A percentile compares a stretch with the other conserved stretches of the same genome.
These are phyloP conservation scores for Beauveria sp. DNA, from an alignment of 2,329 filamentous ascomycete species.

Conservation along the genomic window DNA sequence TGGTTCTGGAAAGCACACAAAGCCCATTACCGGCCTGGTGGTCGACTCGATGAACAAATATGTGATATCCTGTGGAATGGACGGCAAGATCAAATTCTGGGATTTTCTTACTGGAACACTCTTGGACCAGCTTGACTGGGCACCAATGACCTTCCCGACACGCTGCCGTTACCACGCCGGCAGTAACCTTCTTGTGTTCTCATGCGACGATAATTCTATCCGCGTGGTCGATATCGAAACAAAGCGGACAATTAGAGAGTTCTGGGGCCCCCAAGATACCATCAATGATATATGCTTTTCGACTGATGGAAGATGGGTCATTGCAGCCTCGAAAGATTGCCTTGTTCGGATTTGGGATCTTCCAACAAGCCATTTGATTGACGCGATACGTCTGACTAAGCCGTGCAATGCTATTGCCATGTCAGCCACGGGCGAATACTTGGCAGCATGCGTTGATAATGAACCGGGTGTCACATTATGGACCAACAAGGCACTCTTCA, in stretches of 20 bases:
- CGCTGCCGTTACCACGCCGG: slow-evolving; percentile 72
- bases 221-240: slow-evolving; percentile 87
- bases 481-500: slow-evolving; percentile 91
- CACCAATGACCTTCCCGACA: slow-evolving; percentile 63
- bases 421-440: slow-evolving; percentile 82
- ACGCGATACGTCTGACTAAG: slow-evolving; percentile 73
- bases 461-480: slow-evolving; percentile 87
- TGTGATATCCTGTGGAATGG: slow-evolving; percentile 77
- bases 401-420: slow-evolving; percentile 81
- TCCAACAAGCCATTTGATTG: slow-evolving; percentile 89
- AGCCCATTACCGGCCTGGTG: slow-evolving; percentile 75
- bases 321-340: slow-evolving; percentile 76
- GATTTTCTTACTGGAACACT: slow-evolving; percentile 80
- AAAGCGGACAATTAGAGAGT: slow-evolving; percentile 82
- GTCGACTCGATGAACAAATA: slow-evolving; percentile 85
- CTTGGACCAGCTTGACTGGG: slow-evolving; percentile 76
- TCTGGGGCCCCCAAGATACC: slow-evolving; percentile 69
- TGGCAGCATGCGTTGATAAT: slow-evolving; percentile 81
- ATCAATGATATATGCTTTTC: slow-evolving; percentile 87
- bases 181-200: slow-evolving; percentile 80
- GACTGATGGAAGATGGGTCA: slow-evolving; percentile 86
- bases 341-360: slow-evolving; percentile 88
- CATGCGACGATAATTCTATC: slow-evolving; percentile 82
- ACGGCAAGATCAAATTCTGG: slow-evolving; percentile 97
- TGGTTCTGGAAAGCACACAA: slow-evolving; percentile 66